Evolutionary conservation across 257 asterid genomes (phyloP).

Genomic region (Petrea volubilis): DNA sequence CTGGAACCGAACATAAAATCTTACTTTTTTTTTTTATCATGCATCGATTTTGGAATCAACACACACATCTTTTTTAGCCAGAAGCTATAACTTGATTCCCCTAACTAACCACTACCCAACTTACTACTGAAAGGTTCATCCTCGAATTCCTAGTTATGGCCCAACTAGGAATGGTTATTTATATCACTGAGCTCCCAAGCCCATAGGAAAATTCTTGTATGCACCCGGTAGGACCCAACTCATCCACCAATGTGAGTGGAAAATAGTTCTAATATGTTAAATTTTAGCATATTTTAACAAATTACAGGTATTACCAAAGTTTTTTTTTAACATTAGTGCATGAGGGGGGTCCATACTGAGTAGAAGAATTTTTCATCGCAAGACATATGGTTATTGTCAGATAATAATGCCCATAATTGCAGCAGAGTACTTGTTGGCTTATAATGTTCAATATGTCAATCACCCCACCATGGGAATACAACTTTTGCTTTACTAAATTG

Average conservation of each 20-base stretch:
- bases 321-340: no score
- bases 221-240: no score
- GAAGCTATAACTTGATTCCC: background rate
- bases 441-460: conserved; percentile 9
- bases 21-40: no score
- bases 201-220: no score
- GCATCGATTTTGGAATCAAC: no score
- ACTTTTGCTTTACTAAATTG: background rate
- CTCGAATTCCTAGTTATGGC: conserved; percentile 1
- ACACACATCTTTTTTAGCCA: background rate
- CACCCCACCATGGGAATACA: background rate
- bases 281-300: no score
- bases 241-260: no score
- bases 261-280: no score
- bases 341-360: no score
- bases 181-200: conserved; percentile 5
- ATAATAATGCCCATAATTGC: conserved; percentile 13
- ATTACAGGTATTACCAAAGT: no score
- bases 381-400: conserved; percentile 14
- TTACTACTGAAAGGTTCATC: background rate
- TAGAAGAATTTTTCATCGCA: no score
- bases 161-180: conserved; percentile 6
- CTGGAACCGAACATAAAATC: no score
- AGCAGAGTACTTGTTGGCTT: conserved; percentile 14
- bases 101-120: background rate